Base-by-base conservation (phyloP, 1,284 basidiomycete genomes). In the Inonotus hispidus region DNA sequence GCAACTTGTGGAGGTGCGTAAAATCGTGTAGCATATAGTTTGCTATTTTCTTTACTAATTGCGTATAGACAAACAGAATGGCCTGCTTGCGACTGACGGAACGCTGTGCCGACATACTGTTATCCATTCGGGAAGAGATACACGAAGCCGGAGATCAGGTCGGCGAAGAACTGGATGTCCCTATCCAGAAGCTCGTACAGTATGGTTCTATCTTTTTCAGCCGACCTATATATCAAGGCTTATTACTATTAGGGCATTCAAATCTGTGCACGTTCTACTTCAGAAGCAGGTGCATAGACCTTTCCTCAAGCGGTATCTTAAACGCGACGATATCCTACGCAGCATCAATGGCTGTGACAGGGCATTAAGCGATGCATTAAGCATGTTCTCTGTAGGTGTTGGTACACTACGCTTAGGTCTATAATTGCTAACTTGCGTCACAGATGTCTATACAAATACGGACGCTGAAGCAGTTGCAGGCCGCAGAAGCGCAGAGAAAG, bases 271-370 rank as follows among this genome's bases (percentile, higher is more conserved):
- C 53, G 66, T 71, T 5, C 78, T 90, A 65, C 76, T 89, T 19
- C 68, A 79, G 61, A 84, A 82, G 64, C 84, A 88, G 64, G 76
- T 79, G 10, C 79, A 81, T 56, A 75, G 87, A 1, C 87, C 89
- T 0, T 92, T 92, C 74, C 71, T 93, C 64, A 91, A 90, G 72
- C 79, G 88, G 1, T 92, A 91, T 70, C 77, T 92, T 54, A 86
- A 85, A 69, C 80, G 88, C 39, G 85, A 90, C 41, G 87, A 92
- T 65, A 87, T 90, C 49, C 71, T 79, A 21, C 74, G 75, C 23
- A 80, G 80, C 56, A 82, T 90, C 39, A 65, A 69, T 6, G 75
- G 71, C 1, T 90, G 86, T 63, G 78, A 85, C 66, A 74, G 73
- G 1, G 73, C 72, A 4, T 75, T 89, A 10, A 74, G 73, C 1